These are phyloP conservation scores for Purpureocillium takamizusanense DNA, from an alignment of 2,329 filamentous ascomycete species.

Conservation along the genomic window DNA sequence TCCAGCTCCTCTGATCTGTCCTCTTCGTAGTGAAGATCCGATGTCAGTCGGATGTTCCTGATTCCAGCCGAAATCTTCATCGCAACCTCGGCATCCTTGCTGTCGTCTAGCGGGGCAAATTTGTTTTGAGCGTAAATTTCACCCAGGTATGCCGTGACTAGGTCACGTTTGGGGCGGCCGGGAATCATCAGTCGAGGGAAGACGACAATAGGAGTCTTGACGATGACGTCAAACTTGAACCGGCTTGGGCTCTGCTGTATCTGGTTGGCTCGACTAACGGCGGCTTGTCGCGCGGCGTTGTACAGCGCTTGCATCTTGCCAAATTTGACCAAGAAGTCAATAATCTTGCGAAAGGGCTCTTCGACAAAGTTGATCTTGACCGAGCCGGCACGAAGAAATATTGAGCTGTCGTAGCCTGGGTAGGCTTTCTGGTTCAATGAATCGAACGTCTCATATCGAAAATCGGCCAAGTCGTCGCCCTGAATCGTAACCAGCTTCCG, in stretches of 20 bases:
- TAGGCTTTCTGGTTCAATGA: constrained; percentile 59
- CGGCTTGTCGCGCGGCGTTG: constrained; percentile 91
- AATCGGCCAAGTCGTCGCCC: constrained; percentile 90
- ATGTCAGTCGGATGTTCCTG: constrained; percentile 83
- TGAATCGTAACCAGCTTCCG: constrained; percentile 89
- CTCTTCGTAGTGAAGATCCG: constrained; percentile 72
- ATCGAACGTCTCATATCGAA: constrained; percentile 95
- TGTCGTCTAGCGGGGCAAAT: constrained; percentile 77
- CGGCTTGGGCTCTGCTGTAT: constrained; percentile 84
- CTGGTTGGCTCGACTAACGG: constrained; percentile 86
- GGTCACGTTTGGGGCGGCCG: constrained; percentile 63
- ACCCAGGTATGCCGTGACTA: constrained; percentile 85
- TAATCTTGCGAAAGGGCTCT: constrained; percentile 95
- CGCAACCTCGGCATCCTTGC: constrained; percentile 60
- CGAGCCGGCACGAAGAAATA: constrained; percentile 84
- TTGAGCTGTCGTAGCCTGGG: constrained; percentile 88
- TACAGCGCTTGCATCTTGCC: constrained; percentile 99
- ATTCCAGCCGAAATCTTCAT: constrained; percentile 91
- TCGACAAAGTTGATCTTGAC: constrained; percentile 96
- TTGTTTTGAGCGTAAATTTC: constrained; percentile 96
- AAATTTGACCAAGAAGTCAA: constrained; percentile 96
- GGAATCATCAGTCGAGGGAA: constrained; percentile 74
- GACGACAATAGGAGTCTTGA: constrained; percentile 92
- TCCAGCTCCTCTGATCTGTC: constrained; percentile 76
- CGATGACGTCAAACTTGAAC: constrained; percentile 86